Conservation (phyloP, 1,139 yeast species). For the Wickerhamomyces sp. region DNA sequence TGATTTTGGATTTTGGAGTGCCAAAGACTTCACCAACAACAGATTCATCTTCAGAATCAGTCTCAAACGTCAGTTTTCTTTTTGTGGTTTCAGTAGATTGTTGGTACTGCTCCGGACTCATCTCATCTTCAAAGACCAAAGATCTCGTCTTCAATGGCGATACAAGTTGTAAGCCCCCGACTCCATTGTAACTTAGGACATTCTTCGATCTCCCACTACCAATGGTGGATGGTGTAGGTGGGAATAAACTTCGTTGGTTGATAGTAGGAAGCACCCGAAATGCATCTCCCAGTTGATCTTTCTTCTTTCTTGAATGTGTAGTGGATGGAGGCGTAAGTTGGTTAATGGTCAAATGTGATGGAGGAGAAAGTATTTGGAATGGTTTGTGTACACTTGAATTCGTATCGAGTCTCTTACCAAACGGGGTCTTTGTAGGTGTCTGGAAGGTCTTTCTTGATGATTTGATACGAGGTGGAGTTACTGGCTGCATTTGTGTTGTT, state of each 20-base stretch:
- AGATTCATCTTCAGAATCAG: constrained; percentile 10
- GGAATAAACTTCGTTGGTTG: constrained; percentile 17
- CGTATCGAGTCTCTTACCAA: constrained; percentile 9
- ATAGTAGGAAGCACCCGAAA: constrained; percentile 6
- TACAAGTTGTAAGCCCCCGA: background rate
- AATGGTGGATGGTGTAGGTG: constrained; percentile 24
- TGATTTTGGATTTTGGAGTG: constrained; percentile 18
- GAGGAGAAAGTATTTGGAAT: constrained; percentile 2
- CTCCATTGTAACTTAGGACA: background rate
- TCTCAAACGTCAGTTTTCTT: constrained; percentile 14
- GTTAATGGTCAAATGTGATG: constrained; percentile 4
- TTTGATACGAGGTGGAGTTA: constrained; percentile 16
- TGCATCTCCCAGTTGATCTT: constrained; percentile 11
- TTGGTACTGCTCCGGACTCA: constrained; percentile 11
- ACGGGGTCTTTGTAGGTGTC: constrained; percentile 21
- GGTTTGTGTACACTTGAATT: constrained; percentile 1
- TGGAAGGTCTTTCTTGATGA: constrained; percentile 1
- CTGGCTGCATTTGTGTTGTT: no score
- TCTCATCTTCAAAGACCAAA: constrained; percentile 1
- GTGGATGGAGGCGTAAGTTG: constrained; percentile 16
- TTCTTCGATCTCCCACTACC: constrained; percentile 22
- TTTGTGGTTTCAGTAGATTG: constrained; percentile 10
- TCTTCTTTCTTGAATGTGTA: constrained; percentile 13
- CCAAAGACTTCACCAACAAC: constrained; percentile 1
- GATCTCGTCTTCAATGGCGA: background rate